Conservation (phyloP, 2,329 filamentous ascomycete genomes). For the Aspergillus eucalypticola region DNA sequence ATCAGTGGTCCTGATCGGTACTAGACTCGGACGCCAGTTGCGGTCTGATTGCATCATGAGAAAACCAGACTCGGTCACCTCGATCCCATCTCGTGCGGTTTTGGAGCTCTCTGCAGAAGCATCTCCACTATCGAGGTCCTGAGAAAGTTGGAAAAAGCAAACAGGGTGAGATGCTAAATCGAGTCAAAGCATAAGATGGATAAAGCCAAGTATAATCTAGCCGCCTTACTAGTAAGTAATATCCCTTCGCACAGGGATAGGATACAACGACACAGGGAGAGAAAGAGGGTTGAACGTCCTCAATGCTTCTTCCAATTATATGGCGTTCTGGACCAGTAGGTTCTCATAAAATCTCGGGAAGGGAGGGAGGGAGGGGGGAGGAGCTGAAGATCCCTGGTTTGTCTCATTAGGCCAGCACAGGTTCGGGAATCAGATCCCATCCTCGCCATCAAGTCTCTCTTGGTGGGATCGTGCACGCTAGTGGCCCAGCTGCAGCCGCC, state of each 20-base stretch:
- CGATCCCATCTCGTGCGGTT: neutral
- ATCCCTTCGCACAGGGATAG: neutral
- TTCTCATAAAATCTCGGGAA: neutral
- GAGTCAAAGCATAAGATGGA: neutral
- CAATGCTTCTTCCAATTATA: neutral
- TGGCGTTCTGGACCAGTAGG: neutral
- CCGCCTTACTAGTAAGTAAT: neutral
- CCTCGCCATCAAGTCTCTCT: neutral
- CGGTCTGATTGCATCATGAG: neutral
- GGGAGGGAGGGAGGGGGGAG: neutral
- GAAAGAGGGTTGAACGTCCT: neutral
- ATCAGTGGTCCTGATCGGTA: neutral
- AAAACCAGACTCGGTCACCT: neutral
- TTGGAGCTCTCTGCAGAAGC: neutral
- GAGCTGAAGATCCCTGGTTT: neutral
- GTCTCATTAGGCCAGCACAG: constrained; percentile 2
- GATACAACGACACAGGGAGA: neutral
- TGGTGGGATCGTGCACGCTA: constrained; percentile 14
- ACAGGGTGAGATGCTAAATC: neutral
- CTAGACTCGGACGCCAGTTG: neutral
- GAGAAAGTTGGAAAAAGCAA: neutral
- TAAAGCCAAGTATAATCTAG: neutral
- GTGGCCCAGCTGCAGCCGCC: neutral
- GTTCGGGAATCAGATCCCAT: constrained; percentile 1
- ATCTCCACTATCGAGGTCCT: neutral